Percentiles rank a stretch among this genome's conserved stretches.
Evolutionary conservation across 2,329 filamentous ascomycete genomes (phyloP).

Genomic region (Fusarium siculi): DNA sequence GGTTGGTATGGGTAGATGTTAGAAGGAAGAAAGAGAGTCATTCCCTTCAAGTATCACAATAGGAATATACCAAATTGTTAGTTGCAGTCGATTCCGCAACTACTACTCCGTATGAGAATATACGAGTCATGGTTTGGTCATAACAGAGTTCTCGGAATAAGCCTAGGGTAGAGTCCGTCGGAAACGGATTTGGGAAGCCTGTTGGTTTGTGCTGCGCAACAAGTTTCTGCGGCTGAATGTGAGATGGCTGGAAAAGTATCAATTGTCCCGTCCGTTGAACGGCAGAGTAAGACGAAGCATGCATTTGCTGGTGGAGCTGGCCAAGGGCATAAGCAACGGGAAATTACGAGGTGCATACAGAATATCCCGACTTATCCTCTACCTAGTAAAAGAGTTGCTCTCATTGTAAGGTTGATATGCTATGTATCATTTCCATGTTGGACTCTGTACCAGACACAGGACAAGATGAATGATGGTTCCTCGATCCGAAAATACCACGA

Average conservation of each 20-base stretch:
- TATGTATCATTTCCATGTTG: background rate
- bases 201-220: constrained; percentile 6
- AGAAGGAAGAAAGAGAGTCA: background rate
- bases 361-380: background rate
- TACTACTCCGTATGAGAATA: background rate
- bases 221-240: constrained; percentile 7
- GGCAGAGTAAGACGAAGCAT: constrained; percentile 11
- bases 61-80: background rate
- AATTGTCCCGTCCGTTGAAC: background rate
- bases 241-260: constrained; percentile 1
- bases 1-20: background rate
- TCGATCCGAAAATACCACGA: constrained; percentile 26
- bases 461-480: background rate
- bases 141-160: constrained; percentile 1
- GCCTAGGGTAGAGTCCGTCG: background rate
- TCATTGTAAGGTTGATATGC: background rate
- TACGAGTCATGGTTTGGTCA: background rate
- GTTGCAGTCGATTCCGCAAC: background rate
- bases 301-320: constrained; percentile 5
- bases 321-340: background rate
- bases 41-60: background rate
- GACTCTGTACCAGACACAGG: background rate
- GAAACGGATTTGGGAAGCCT: background rate
- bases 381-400: background rate
- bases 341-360: background rate